Evolutionary conservation across 2,329 filamentous ascomycete species (phyloP).

Genomic region (Dendryphion nanum): DNA sequence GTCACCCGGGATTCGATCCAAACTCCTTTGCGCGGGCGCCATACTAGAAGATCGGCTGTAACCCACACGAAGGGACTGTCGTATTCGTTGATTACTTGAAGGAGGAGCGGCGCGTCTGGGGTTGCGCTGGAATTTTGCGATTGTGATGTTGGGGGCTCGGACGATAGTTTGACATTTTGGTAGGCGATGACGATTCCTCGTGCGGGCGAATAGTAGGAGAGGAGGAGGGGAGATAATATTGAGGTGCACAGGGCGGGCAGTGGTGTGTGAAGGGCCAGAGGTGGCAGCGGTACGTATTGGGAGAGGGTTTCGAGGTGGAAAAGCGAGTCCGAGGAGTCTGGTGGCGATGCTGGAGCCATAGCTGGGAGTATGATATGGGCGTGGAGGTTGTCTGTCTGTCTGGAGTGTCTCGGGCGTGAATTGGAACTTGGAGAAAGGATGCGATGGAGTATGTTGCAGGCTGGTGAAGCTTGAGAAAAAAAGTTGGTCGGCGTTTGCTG

Average conservation of each 20-base stretch:
- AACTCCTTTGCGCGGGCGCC: conserved; percentile 70
- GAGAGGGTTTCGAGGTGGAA: conserved; percentile 79
- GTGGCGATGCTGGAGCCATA: conserved; percentile 23
- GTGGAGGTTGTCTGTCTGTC: no score
- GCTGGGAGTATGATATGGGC: no score
- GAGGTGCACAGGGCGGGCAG: conserved; percentile 70
- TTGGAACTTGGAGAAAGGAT: no score
- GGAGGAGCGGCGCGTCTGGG: conserved; percentile 13
- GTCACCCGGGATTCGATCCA: conserved; percentile 80
- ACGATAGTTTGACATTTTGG: conserved; percentile 65
- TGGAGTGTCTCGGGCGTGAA: background rate
- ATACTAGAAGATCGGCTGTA: conserved; percentile 81
- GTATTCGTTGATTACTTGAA: conserved; percentile 60
- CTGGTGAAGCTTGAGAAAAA: no score
- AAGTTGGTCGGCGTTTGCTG: no score
- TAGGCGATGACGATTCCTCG: conserved; percentile 75
- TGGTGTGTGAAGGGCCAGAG: conserved; percentile 67
- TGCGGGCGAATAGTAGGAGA: conserved; percentile 72
- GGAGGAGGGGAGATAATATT: conserved; percentile 71
- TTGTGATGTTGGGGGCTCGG: conserved; percentile 49
- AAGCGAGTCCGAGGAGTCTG: conserved; percentile 35
- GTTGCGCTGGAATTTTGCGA: background rate
- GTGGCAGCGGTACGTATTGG: conserved; percentile 74
- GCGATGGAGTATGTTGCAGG: no score
- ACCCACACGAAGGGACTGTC: conserved; percentile 85